A percentile compares a stretch with the other conserved stretches of the same genome.
Evolutionary conservation across 495 filamentous ascomycete species (phyloP).

Genomic region (Hypoxylon lienhwacheense): DNA sequence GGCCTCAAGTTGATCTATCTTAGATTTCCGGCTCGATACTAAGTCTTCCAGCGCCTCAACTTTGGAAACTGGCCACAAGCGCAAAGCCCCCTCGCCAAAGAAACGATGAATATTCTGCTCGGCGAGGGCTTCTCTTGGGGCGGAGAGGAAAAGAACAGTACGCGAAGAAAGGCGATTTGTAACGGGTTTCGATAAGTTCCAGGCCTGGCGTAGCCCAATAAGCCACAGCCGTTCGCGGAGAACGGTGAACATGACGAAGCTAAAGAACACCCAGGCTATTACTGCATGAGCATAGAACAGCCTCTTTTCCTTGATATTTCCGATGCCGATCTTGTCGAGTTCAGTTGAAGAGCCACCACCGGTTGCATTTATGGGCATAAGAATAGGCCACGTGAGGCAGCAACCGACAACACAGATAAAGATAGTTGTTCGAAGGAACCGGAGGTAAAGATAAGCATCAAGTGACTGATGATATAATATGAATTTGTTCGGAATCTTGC

Average conservation of each 20-base stretch:
- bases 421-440: conserved; percentile 72
- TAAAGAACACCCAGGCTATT: conserved; percentile 66
- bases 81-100: conserved; percentile 61
- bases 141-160: conserved; percentile 70
- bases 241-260: conserved; percentile 67
- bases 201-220: conserved; percentile 70
- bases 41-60: conserved; percentile 58
- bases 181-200: conserved; percentile 69
- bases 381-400: conserved; percentile 71
- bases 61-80: conserved; percentile 64
- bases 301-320: conserved; percentile 58
- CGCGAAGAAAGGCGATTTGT: conserved; percentile 65
- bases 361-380: conserved; percentile 78
- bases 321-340: conserved; percentile 66
- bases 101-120: conserved; percentile 59
- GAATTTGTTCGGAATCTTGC: conserved; percentile 62
- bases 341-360: conserved; percentile 62
- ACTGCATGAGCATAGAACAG: conserved; percentile 65
- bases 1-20: conserved; percentile 62
- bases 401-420: conserved; percentile 73
- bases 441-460: conserved; percentile 77
- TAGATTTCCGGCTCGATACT: conserved; percentile 61
- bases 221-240: conserved; percentile 69
- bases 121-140: conserved; percentile 61
- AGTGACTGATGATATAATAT: conserved; percentile 68